A percentile compares a stretch with the other conserved stretches of the same genome.
Evolutionary conservation across 169 alveolate species (phyloP).

Genomic region (Plasmodium adleri): DNA sequence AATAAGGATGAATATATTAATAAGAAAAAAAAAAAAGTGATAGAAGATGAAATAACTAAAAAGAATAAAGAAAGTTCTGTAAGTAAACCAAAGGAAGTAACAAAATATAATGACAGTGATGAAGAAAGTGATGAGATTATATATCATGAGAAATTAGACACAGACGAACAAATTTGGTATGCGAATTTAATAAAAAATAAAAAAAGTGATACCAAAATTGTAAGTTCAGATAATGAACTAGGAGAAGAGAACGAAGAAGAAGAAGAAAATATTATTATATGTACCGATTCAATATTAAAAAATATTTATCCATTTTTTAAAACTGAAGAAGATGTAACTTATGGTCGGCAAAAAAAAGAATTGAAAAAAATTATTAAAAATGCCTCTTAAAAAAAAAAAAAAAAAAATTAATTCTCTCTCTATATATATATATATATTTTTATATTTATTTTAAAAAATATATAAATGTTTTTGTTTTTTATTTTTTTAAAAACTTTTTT

Average conservation of each 20-base stretch:
- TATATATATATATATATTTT: background rate
- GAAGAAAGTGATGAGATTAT: no score
- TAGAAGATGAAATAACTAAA: constrained; percentile 1
- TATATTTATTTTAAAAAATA: background rate
- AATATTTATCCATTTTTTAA: constrained; percentile 72
- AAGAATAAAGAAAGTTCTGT: constrained; percentile 1
- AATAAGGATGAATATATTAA: constrained; percentile 5
- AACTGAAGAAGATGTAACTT: constrained; percentile 53
- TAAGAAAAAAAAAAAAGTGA: constrained; percentile 5
- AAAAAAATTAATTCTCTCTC: background rate
- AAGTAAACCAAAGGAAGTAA: background rate
- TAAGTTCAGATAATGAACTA: constrained; percentile 4
- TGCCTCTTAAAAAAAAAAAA: background rate
- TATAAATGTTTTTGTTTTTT: no score
- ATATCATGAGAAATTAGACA: constrained; percentile 7
- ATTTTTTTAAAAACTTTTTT: no score
- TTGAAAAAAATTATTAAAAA: constrained; percentile 14
- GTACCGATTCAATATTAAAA: constrained; percentile 52
- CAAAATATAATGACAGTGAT: background rate
- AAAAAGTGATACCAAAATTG: no score
- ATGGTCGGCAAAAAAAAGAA: constrained; percentile 31
- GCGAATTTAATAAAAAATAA: constrained; percentile 25
- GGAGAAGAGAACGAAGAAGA: background rate
- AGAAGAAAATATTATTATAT: constrained; percentile 26
- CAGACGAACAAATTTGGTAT: constrained; percentile 45